phyloP scores from a whole-genome alignment of 441 rosid species.

The Erodium texanum region DNA sequence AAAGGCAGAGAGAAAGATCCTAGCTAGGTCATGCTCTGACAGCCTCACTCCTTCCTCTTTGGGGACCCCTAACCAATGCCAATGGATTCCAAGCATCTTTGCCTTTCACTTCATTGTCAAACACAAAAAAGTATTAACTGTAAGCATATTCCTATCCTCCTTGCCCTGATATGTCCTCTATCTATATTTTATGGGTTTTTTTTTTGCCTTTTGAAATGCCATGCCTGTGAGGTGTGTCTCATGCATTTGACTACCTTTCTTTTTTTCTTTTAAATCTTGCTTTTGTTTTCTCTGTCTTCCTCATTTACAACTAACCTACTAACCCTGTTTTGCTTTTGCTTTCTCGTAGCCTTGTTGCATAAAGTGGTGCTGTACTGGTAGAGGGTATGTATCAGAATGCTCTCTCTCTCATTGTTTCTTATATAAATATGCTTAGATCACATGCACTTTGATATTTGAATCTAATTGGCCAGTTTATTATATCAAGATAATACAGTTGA shows the following conservation, averaged over 20 bases:
- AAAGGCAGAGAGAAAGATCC: conserved; percentile 19
- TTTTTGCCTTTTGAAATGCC: not conserved
- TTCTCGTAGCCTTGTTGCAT: not conserved
- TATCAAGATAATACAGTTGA: not conserved
- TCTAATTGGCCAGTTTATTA: not conserved
- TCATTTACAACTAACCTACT: not conserved
- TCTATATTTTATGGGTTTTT: not conserved
- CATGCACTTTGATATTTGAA: too few species aligned
- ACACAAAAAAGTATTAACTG: not conserved
- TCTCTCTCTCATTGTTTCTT: not conserved
- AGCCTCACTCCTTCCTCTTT: conserved; percentile 85
- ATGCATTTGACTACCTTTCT: conserved; percentile 1
- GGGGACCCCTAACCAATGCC: conserved; percentile 25
- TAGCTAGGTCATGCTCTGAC: conserved; percentile 89
- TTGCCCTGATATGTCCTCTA: not conserved
- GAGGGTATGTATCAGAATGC: not conserved
- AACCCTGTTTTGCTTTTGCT: not conserved
- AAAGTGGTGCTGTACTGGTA: not conserved
- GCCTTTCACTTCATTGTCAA: not conserved
- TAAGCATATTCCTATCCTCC: not conserved
- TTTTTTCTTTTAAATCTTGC: not conserved
- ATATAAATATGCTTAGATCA: too few species aligned
- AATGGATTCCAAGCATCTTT: not conserved
- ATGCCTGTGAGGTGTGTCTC: not conserved
- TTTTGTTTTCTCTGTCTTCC: not conserved